Conservation (phyloP, 768 basidiomycete genomes). For the Psilocybe subaeruginosa region DNA sequence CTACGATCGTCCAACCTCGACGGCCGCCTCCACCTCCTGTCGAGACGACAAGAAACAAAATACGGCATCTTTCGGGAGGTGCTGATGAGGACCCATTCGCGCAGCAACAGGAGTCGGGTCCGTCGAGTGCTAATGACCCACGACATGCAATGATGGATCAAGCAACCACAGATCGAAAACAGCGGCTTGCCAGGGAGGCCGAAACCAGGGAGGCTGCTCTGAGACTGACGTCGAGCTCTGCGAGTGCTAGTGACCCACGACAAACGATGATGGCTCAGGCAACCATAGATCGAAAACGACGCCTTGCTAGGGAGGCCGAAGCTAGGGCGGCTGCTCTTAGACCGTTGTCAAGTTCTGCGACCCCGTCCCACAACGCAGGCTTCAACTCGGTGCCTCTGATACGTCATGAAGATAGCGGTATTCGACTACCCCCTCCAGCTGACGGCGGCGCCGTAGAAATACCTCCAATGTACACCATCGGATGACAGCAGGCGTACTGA, state of each 20-base stretch:
- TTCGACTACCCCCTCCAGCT: slow-evolving; percentile 7
- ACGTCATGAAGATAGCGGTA: slow-evolving; percentile 19
- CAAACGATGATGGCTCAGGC: not conserved
- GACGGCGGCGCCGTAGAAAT: slow-evolving; percentile 9
- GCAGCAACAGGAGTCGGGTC: not conserved
- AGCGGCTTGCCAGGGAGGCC: not conserved
- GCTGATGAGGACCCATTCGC: no score
- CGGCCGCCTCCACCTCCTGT: not conserved
- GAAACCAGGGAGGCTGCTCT: not conserved
- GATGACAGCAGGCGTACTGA: no score
- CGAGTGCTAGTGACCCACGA: not conserved
- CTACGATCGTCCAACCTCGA: not conserved
- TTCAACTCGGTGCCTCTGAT: not conserved
- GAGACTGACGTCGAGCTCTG: not conserved
- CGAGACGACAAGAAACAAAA: not conserved
- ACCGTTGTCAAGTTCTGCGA: not conserved
- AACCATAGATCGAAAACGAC: not conserved
- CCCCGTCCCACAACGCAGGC: not conserved
- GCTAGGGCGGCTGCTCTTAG: not conserved
- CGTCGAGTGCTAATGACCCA: not conserved
- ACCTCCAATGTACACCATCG: slow-evolving; percentile 6
- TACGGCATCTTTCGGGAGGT: not conserved
- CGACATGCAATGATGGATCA: not conserved
- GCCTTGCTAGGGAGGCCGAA: not conserved
- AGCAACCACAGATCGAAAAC: not conserved